Base-by-base conservation (phyloP, 139 green algal species). In the Chlorella sp. region DNA sequence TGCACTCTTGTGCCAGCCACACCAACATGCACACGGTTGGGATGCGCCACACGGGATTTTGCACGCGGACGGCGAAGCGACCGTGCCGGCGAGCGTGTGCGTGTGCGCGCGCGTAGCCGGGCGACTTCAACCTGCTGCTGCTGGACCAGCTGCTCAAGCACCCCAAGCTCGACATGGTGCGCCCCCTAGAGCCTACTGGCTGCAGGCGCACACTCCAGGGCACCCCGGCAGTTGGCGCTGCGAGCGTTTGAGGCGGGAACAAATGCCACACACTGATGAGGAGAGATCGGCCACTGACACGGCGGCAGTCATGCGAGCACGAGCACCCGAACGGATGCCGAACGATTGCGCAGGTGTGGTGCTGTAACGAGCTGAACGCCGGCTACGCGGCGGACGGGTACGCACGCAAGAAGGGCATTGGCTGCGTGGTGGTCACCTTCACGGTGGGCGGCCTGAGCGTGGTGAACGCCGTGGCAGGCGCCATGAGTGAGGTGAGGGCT, bases 301-400 rank as follows among this genome's bases (percentile, higher is more conserved):
- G 22, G n/a, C n/a, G n/a, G n/a, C n/a, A n/a, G n/a, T n/a, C n/a
- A n/a, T n/a, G n/a, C n/a, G n/a, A n/a, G n/a, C n/a, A n/a, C n/a
- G n/a, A n/a, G n/a, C n/a, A n/a, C n/a, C n/a, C n/a, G n/a, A n/a
- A n/a, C n/a, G n/a, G n/a, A n/a, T n/a, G n/a, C n/a, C n/a, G n/a
- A n/a, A n/a, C n/a, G 29, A 4, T 3, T 36, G 5, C 31, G 32
- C 64, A 70, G 64, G 64, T 80, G 60, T 83, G 74, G 74, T 80
- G 74, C 74, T 96, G 91, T 84, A 96, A 95, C 59, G 91, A 96
- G 80, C 83, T 96, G 26, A 95, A 93, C 65, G 90, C 90, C 0
- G 89, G 91, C 0, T 96, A 96, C 69, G 91, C 91, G 2, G 91
- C 91, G 1, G 91, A 96, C 66, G 91, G 91, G 1, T 93, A 91